Evolutionary conservation across 805 yeast species (phyloP), one percentile per base, ranked within the genome.

Genomic region (Yarrowia sp.): DNA sequence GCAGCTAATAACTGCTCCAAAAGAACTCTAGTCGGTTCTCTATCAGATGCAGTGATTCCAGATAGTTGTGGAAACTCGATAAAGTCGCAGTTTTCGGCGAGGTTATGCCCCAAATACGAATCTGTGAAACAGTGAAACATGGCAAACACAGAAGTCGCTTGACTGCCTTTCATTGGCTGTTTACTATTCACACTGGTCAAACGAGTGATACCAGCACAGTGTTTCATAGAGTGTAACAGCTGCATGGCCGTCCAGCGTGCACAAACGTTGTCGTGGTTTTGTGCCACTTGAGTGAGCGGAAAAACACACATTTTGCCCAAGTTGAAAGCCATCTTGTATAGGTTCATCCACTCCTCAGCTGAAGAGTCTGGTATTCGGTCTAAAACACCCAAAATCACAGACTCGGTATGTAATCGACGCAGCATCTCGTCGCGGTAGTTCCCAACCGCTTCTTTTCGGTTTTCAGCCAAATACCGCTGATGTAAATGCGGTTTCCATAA

Each of bases 181-280:
- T 55, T 41, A 13, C 36, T 55, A 31, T 55, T 55, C 8, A 55
- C 61, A 5, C 35, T 13, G 18, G 61, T 35, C 45, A 55, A 31
- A 14, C 61, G 47, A 42, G 45, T 55, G 61, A 55, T 55, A 4
- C 61, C 61, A 11, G 61, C 45, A 17, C 61, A 39, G 22, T 55
- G 61, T 55, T 55, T 55, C 61, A 55, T 55, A 5, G 61, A 39
- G 8, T 55, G 61, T 9, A 55, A 14, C 35, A 55, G 39, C 39
- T 55, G 61, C 47, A 38, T 55, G 39, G 61, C 45, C 22, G 42
- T 31, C 61, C 61, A 51, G 6, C 60, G 44, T 1, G 44, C 22
- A 14, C 60, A 55, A 9, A 55, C 32, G 31, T 39, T 51, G 32
- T 22, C 43, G 22, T 36, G 47, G 3, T 47, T 55, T 11, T 55